phyloP scores from a whole-genome alignment of 306 rosid species.

The Cucurbita pepo region DNA sequence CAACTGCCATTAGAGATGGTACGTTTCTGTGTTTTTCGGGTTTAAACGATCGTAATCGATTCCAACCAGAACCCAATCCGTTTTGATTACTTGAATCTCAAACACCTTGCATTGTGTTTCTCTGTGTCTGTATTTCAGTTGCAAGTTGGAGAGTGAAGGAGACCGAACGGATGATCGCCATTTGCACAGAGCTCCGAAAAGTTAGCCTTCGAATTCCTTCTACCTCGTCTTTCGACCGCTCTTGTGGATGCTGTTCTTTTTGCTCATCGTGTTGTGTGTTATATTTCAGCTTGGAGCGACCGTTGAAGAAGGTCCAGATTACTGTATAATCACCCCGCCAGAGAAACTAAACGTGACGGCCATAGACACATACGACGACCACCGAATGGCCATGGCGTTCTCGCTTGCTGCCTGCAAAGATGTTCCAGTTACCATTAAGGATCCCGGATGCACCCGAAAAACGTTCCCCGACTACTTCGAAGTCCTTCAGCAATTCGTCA shows the following conservation, averaged over 20 bases:
- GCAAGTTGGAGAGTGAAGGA: slow-evolving; percentile 99
- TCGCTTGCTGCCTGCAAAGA: slow-evolving; percentile 94
- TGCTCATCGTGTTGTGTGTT: background rate
- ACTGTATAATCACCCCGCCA: slow-evolving; percentile 90
- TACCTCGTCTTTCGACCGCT: background rate
- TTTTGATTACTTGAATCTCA: background rate
- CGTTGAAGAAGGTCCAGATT: slow-evolving; percentile 94
- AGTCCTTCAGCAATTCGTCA: slow-evolving; percentile 64
- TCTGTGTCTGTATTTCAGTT: slow-evolving; percentile 29
- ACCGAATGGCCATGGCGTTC: slow-evolving; percentile 99
- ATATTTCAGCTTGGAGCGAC: slow-evolving; percentile 81
- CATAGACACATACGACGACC: slow-evolving; percentile 93
- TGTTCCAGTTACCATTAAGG: slow-evolving; percentile 88
- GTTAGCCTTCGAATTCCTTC: slow-evolving; percentile 19
- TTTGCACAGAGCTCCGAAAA: slow-evolving; percentile 98
- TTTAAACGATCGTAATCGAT: background rate
- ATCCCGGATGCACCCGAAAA: slow-evolving; percentile 95
- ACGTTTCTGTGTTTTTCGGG: slow-evolving; percentile 6
- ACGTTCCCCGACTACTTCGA: slow-evolving; percentile 96
- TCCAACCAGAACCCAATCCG: background rate
- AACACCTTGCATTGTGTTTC: background rate
- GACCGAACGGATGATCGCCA: slow-evolving; percentile 96
- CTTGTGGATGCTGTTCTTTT: background rate
- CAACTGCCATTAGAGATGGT: slow-evolving; percentile 91
- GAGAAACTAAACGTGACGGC: slow-evolving; percentile 62